A percentile compares a stretch with the other conserved stretches of the same genome.
These are phyloP conservation scores for Talaromyces pinophilus DNA, from an alignment of 2,329 filamentous ascomycete species.

Conservation along the genomic window DNA sequence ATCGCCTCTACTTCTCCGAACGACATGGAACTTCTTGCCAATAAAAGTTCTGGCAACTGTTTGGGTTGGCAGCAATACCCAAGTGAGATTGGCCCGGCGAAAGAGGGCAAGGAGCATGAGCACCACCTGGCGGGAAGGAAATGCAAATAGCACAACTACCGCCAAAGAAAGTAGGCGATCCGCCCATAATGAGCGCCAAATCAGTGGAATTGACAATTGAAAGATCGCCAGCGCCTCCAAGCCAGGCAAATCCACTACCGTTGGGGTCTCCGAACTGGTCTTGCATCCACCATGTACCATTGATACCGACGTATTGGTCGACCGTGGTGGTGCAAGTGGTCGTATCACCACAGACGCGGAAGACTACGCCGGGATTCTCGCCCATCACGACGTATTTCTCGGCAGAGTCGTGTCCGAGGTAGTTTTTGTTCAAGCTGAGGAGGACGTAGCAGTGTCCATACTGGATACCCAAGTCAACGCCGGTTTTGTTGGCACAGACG, in stretches of 20 bases:
- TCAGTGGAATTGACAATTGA: constrained; percentile 11
- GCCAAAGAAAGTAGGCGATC: constrained; percentile 12
- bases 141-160: constrained; percentile 21
- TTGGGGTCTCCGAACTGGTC: constrained; percentile 19
- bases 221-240: constrained; percentile 15
- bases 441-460: constrained; percentile 20
- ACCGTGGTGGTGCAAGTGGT: constrained; percentile 5
- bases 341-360: constrained; percentile 18
- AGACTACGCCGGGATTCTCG: constrained; percentile 21
- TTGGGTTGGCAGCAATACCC: constrained; percentile 19
- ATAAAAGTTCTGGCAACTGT: constrained; percentile 19
- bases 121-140: constrained; percentile 19
- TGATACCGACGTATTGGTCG: constrained; percentile 12
- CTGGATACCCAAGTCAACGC: constrained; percentile 16
- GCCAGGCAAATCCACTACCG: constrained; percentile 19
- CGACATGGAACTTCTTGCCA: constrained; percentile 20
- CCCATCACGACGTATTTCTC: constrained; percentile 19
- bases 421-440: constrained; percentile 18
- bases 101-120: constrained; percentile 22
- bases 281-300: constrained; percentile 21
- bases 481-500: constrained; percentile 14
- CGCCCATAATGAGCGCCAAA: constrained; percentile 9
- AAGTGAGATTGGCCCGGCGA: constrained; percentile 19
- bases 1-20: constrained; percentile 8
- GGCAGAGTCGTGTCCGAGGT: constrained; percentile 15